phyloP scores from a whole-genome alignment of 306 rosid genomes.

The Malus sieversii region DNA sequence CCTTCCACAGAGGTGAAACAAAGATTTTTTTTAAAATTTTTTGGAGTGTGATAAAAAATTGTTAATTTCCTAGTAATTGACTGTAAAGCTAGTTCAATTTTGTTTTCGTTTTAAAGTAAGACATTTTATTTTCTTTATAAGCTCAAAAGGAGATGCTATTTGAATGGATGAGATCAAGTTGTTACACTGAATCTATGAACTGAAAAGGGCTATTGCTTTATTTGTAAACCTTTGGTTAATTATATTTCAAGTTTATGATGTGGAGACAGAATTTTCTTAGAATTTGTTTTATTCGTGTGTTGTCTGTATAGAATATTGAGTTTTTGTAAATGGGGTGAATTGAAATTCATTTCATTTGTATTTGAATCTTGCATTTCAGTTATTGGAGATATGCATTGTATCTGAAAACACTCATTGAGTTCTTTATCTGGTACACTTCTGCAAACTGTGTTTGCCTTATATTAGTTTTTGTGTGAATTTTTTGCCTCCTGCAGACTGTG shows the following conservation, averaged over 20 bases:
- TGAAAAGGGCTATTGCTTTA: not conserved
- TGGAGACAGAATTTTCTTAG: not conserved
- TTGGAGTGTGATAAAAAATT: not conserved
- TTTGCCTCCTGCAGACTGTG: constrained; percentile 60
- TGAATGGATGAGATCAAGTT: not conserved
- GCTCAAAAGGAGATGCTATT: not conserved
- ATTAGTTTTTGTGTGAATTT: not conserved
- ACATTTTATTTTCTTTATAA: not conserved
- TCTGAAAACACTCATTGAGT: not conserved
- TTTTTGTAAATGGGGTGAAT: not conserved
- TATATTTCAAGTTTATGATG: not conserved
- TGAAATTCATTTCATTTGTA: not conserved
- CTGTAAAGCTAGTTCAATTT: not conserved
- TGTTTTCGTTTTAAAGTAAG: not conserved
- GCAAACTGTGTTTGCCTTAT: not conserved
- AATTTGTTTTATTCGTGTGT: not conserved
- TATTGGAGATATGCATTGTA: not conserved
- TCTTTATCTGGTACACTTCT: not conserved
- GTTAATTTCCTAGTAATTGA: not conserved
- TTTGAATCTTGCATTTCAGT: not conserved
- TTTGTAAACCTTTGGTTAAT: not conserved
- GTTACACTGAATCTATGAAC: not conserved
- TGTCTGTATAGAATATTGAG: not conserved
- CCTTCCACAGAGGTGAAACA: constrained; percentile 82
- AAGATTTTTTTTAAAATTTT: not conserved